A percentile compares a stretch with the other conserved stretches of the same genome.
Evolutionary conservation across 805 yeast species (phyloP).

Genomic region (Wickerhamiella occidentalis): DNA sequence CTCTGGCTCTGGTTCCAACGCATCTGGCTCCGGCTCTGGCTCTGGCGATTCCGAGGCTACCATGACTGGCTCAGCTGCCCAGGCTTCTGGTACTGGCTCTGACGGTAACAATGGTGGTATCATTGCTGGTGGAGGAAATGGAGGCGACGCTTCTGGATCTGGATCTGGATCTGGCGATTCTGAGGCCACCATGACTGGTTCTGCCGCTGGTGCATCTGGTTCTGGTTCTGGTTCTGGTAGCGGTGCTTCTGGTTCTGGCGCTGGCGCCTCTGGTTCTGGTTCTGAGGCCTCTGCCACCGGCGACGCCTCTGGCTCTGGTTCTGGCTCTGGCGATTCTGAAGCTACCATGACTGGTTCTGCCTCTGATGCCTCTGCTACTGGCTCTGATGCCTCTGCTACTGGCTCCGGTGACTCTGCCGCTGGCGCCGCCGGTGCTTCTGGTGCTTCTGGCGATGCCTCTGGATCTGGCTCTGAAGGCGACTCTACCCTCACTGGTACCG

Average conservation of each 20-base stretch:
- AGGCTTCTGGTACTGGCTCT: neutral
- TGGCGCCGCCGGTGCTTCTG: neutral
- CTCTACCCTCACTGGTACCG: neutral
- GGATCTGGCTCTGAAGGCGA: neutral
- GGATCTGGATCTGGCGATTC: neutral
- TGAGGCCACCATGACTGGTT: neutral
- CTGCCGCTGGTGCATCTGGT: constrained; percentile 1
- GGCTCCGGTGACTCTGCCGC: constrained; percentile 3
- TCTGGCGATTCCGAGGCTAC: neutral
- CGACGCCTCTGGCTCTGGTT: neutral
- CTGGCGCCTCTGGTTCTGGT: neutral
- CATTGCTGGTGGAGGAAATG: neutral
- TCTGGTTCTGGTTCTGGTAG: neutral
- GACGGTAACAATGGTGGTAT: neutral
- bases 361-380: neutral
- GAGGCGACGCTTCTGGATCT: constrained; percentile 1
- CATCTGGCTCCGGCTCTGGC: neutral
- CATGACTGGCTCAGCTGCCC: neutral
- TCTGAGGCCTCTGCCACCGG: neutral
- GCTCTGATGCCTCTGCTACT: neutral
- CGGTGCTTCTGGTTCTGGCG: too few relatives aligned
- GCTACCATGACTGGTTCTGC: constrained; percentile 5
- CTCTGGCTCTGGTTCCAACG: neutral
- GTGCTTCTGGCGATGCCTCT: constrained; percentile 1
- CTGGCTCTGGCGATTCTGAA: constrained; percentile 3